phyloP scores from a whole-genome alignment of 2,329 filamentous ascomycete genomes.

The Exophiala sideris region DNA sequence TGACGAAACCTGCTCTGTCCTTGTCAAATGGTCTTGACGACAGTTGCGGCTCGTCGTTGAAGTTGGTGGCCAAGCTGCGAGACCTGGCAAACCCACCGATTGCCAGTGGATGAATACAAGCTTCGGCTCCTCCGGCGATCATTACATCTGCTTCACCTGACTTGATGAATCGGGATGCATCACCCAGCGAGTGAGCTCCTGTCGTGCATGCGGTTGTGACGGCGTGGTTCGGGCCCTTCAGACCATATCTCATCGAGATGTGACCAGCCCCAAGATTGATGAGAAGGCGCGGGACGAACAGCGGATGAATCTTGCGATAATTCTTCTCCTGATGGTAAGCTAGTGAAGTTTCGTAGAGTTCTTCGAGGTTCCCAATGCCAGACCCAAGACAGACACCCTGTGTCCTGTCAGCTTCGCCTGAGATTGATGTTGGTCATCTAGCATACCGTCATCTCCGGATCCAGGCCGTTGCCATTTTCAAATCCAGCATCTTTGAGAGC shows the following conservation, averaged over 20 bases:
- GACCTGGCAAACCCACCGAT: slow-evolving; percentile 89
- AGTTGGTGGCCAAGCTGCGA: slow-evolving; percentile 76
- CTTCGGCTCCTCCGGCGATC: slow-evolving; percentile 92
- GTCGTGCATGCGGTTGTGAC: slow-evolving; percentile 95
- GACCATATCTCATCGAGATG: slow-evolving; percentile 86
- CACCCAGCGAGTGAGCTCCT: slow-evolving; percentile 88
- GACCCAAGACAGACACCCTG: slow-evolving; percentile 88
- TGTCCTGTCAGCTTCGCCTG: neutral
- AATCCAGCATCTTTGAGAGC: slow-evolving; percentile 80
- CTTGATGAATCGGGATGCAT: slow-evolving; percentile 89
- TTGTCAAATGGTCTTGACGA: slow-evolving; percentile 86
- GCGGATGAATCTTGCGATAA: slow-evolving; percentile 85
- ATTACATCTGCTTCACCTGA: slow-evolving; percentile 90
- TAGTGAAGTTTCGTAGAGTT: slow-evolving; percentile 80
- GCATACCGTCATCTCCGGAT: slow-evolving; percentile 66
- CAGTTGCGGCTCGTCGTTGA: slow-evolving; percentile 66
- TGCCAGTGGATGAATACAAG: slow-evolving; percentile 90
- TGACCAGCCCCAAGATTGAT: slow-evolving; percentile 96
- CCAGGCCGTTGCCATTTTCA: slow-evolving; percentile 58
- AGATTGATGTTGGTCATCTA: neutral
- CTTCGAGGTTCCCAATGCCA: slow-evolving; percentile 90
- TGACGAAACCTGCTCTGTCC: slow-evolving; percentile 78
- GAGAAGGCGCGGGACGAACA: slow-evolving; percentile 88
- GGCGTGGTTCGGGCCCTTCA: slow-evolving; percentile 88
- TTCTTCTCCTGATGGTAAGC: slow-evolving; percentile 60